Evolutionary conservation across 352 stramenopile genomes (phyloP).

Genomic region (Pythium phragmiticola): DNA sequence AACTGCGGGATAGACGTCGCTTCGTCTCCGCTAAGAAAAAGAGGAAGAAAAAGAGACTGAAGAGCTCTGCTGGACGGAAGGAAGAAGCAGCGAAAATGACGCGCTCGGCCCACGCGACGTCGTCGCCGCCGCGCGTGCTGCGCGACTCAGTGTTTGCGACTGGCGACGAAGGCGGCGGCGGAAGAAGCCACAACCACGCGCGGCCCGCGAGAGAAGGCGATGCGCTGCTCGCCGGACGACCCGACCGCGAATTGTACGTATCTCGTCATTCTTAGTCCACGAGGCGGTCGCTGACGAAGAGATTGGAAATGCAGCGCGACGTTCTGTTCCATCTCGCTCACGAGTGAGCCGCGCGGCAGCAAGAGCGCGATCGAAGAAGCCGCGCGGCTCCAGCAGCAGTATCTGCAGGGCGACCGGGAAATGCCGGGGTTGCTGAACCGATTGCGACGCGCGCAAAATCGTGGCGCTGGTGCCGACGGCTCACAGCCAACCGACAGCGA

Average conservation of each 20-base stretch:
- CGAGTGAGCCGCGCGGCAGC: constrained; percentile 45
- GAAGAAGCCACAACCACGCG: background rate
- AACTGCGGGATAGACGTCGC: constrained; percentile 17
- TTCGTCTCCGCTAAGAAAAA: constrained; percentile 5
- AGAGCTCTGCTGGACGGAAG: background rate
- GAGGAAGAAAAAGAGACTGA: constrained; percentile 1
- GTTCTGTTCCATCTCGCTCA: constrained; percentile 65
- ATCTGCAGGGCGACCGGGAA: constrained; percentile 19
- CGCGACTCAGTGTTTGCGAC: background rate
- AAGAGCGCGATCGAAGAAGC: constrained; percentile 40
- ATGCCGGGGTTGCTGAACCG: constrained; percentile 10
- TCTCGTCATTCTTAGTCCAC: background rate
- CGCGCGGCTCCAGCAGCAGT: constrained; percentile 29
- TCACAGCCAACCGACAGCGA: background rate
- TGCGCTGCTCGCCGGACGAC: constrained; percentile 12
- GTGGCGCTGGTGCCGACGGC: too few species aligned
- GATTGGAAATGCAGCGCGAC: constrained; percentile 29
- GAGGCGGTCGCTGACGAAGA: background rate
- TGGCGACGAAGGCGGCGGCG: background rate
- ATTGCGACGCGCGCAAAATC: constrained; percentile 12
- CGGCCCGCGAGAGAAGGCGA: constrained; percentile 19
- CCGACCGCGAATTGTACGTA: constrained; percentile 25
- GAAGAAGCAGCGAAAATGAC: constrained; percentile 4
- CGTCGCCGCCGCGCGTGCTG: constrained; percentile 26
- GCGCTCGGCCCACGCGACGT: constrained; percentile 19